phyloP scores from a whole-genome alignment of 805 yeast genomes.

The Clavispora carvajalis region DNA sequence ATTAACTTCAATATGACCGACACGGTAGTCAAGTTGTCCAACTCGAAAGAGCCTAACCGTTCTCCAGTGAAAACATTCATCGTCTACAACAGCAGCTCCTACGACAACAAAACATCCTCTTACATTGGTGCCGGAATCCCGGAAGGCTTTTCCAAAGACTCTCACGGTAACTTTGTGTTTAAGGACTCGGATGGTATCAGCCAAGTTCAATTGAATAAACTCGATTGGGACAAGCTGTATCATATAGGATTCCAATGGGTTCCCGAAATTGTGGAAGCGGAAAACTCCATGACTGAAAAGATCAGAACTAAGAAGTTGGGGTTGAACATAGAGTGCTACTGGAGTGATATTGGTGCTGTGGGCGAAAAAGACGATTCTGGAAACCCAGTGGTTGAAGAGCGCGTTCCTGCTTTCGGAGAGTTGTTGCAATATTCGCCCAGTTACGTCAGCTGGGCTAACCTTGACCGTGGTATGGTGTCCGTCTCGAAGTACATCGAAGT shows the following conservation, averaged over 20 bases:
- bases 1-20: conserved; percentile 51
- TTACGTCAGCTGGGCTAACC: conserved; percentile 60
- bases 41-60: conserved; percentile 10
- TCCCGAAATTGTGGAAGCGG: conserved; percentile 49
- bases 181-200: conserved; percentile 62
- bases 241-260: conserved; percentile 73
- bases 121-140: conserved; percentile 24
- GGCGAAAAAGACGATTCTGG: conserved; percentile 19
- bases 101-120: conserved; percentile 1
- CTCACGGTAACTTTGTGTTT: conserved; percentile 41
- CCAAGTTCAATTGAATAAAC: conserved; percentile 57
- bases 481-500: conserved; percentile 45
- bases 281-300: conserved; percentile 24
- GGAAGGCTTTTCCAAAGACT: conserved; percentile 42
- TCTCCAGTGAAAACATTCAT: conserved; percentile 66
- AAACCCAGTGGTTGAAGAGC: conserved; percentile 22
- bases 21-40: conserved; percentile 24
- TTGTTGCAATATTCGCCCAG: conserved; percentile 62
- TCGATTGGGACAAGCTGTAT: conserved; percentile 53
- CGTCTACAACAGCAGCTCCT: conserved; percentile 36
- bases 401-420: conserved; percentile 70
- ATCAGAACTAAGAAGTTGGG: conserved; percentile 39
- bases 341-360: conserved; percentile 64
- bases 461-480: conserved; percentile 63
- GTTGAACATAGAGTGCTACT: conserved; percentile 60